A percentile compares a stretch with the other conserved stretches of the same genome.
These are phyloP conservation scores for Tulasnella calospora DNA, from an alignment of 768 basidiomycete species.

Conservation along the genomic window DNA sequence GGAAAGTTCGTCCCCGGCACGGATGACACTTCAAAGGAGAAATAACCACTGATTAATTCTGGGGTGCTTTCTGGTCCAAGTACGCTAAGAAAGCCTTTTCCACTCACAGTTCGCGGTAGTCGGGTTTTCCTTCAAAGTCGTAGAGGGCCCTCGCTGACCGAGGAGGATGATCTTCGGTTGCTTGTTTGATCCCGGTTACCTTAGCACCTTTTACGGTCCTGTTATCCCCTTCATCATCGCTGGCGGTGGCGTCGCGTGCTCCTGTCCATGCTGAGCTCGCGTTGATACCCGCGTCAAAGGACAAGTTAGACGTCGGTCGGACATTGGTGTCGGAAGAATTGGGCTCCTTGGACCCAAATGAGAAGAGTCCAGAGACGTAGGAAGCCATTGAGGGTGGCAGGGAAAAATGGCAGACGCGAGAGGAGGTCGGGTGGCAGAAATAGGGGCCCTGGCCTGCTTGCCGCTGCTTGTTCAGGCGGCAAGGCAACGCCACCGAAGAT, in stretches of 20 bases:
- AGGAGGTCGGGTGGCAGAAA: neutral
- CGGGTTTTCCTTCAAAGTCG: constrained; percentile 66
- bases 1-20: constrained; percentile 64
- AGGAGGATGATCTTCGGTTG: constrained; percentile 38
- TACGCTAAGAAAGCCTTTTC: neutral
- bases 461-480: neutral
- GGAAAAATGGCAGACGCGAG: neutral
- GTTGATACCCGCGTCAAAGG: constrained; percentile 73
- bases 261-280: constrained; percentile 74
- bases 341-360: neutral
- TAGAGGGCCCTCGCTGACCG: constrained; percentile 65
- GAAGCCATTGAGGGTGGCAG: neutral
- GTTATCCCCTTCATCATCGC: constrained; percentile 19
- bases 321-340: neutral
- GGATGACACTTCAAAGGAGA: constrained; percentile 38
- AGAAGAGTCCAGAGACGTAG: constrained; percentile 2
- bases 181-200: constrained; percentile 23
- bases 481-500: neutral
- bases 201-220: constrained; percentile 34
- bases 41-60: neutral
- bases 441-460: neutral
- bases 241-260: constrained; percentile 40
- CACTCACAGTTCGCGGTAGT: constrained; percentile 59
- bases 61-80: neutral
- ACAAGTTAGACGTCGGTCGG: neutral